Percentiles rank a stretch among this genome's conserved stretches.
phyloP scores from a whole-genome alignment of 257 asterid genomes.

The Echites panduratus region DNA sequence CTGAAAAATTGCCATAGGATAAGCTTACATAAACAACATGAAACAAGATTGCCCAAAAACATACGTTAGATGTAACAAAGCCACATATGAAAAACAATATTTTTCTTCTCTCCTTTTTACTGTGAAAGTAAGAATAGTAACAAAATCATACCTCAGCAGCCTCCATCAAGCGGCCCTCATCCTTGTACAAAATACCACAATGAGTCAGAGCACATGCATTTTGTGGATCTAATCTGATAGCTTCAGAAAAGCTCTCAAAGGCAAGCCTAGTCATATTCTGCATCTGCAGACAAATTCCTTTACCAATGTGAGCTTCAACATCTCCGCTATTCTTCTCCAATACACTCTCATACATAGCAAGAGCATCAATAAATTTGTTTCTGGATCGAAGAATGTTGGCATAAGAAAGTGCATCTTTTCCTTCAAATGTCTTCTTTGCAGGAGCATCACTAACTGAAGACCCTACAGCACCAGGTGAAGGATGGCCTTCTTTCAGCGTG shows the following conservation, averaged over 20 bases:
- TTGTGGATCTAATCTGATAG: conserved; percentile 70
- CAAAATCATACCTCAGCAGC: conserved; percentile 84
- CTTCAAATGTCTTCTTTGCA: conserved; percentile 46
- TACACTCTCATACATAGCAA: conserved; percentile 65
- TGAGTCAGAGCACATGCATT: conserved; percentile 94
- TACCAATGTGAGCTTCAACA: conserved; percentile 89
- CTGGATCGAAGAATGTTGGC: conserved; percentile 91
- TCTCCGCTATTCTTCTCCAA: conserved; percentile 61
- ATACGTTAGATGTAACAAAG: neutral
- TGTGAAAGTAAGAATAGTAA: conserved; percentile 2
- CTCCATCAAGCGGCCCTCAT: conserved; percentile 86
- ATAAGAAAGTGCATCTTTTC: conserved; percentile 69
- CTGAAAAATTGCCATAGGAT: too few species aligned
- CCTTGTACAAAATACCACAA: conserved; percentile 85
- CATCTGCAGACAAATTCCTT: conserved; percentile 94
- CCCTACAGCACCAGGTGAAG: conserved; percentile 38
- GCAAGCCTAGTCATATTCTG: conserved; percentile 83
- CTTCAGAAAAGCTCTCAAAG: conserved; percentile 82
- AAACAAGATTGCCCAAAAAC: neutral
- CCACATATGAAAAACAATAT: neutral
- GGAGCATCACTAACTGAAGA: conserved; percentile 35
- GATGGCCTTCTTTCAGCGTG: conserved; percentile 37
- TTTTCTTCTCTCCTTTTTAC: neutral
- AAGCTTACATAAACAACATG: neutral
- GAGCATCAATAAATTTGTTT: conserved; percentile 83